Evolutionary conservation across 2,329 filamentous ascomycete species (phyloP).

Genomic region (Karstenula rhodostoma): DNA sequence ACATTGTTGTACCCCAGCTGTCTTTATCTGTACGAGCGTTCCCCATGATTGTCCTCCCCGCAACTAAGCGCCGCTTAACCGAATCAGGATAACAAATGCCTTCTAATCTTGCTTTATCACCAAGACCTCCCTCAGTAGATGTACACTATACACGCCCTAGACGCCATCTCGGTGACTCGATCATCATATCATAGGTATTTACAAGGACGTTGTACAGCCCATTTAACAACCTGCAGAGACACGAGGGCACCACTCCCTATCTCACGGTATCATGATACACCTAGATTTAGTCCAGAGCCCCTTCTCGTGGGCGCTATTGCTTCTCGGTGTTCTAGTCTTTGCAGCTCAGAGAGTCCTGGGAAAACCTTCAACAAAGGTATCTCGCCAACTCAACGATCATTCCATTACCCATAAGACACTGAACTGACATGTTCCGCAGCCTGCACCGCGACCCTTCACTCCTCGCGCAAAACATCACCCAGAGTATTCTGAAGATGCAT

Average conservation of each 20-base stretch:
- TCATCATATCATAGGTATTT: neutral
- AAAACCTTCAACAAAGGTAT: neutral
- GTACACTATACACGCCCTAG: slow-evolving; percentile 12
- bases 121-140: neutral
- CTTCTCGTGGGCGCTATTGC: slow-evolving; percentile 2
- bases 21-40: neutral
- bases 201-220: neutral
- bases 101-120: neutral
- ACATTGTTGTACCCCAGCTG: neutral
- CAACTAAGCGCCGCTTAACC: slow-evolving; percentile 16
- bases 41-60: neutral
- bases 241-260: neutral
- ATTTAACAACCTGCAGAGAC: neutral
- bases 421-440: neutral
- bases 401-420: neutral
- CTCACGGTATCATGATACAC: neutral
- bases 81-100: slow-evolving; percentile 14
- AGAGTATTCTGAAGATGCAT: slow-evolving; percentile 39
- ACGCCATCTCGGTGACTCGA: neutral
- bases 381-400: neutral
- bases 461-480: neutral
- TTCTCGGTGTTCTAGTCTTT: neutral
- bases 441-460: neutral
- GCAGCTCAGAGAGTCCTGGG: neutral
- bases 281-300: neutral